A percentile compares a stretch with the other conserved stretches of the same genome.
Evolutionary conservation across 1,139 yeast species (phyloP).

Genomic region (Blastobotrys ciferrii): DNA sequence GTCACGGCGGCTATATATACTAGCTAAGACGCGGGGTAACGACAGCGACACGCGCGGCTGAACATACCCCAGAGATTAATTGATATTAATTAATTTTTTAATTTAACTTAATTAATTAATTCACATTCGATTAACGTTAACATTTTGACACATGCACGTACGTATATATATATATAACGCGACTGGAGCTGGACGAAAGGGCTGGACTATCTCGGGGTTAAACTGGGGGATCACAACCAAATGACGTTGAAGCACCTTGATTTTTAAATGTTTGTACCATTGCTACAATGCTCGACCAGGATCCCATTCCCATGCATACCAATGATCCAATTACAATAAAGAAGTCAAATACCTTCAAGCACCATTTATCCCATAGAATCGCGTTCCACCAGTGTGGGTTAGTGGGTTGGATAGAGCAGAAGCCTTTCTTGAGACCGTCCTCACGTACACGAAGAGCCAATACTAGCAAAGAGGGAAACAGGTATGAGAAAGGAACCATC

Average conservation of each 20-base stretch:
- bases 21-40: no score
- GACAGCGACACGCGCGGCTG: no score
- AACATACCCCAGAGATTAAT: no score
- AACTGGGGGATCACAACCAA: constrained; percentile 9
- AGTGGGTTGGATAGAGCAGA: neutral
- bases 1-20: no score
- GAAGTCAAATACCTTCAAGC: neutral
- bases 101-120: no score
- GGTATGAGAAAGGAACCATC: constrained; percentile 46
- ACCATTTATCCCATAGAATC: neutral
- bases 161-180: no score
- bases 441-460: constrained; percentile 42
- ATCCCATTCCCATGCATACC: constrained; percentile 65
- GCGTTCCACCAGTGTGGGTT: neutral
- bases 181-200: no score
- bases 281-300: constrained; percentile 10
- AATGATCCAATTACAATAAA: constrained; percentile 30
- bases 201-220: no score
- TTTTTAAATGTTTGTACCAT: constrained; percentile 8
- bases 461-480: constrained; percentile 40
- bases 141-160: no score
- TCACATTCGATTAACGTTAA: no score
- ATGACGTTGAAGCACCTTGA: constrained; percentile 7
- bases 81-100: no score
- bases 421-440: neutral